Evolutionary conservation across 352 stramenopile genomes (phyloP), one percentile per base, ranked within the genome.

Genomic region (Phytophthora colocasiae): DNA sequence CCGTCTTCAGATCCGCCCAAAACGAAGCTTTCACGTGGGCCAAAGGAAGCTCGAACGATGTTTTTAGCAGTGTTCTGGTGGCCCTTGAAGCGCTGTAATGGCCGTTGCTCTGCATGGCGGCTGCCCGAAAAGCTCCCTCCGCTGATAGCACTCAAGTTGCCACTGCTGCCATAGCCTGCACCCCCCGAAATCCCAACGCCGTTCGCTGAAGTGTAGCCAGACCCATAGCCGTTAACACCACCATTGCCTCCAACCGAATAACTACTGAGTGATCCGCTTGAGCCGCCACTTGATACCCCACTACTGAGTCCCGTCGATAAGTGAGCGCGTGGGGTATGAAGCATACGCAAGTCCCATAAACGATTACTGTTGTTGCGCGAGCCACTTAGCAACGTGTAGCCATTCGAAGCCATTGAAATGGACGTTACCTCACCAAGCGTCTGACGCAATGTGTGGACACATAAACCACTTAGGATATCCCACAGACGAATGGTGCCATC

Each of bases 1-100:
- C 86, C 89, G 49, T 97, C 89, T 56, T 97, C 87, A 0, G 89
- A 97, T 19, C 89, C 87, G 24, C 86, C 85, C 17, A 97, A 63
- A n/a, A 96, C 86, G 54, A 97, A 95, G 38, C 85, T 86, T 54
- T 97, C 87, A 8, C 86, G 80, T 2, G 89, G 89, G 8, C 89
- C 86, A 71, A 97, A 97, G 39, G 87, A 81, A 17, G 87, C 87
- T 4, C 89, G 87, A 14, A 96, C 85, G 22, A 96, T 80, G 63
- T 97, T 97, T 75, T 96, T 95, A 34, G 89, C 89, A 8, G 85
- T 97, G 58, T 96, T 97, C 66, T 96, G 87, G 51, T 97, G 89
- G 26, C 89, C 89, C 67, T 95, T 95, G 71, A 97, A 97, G 44
- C 88, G 87, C 70, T 93, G 87, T 7, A 96, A 66, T 0, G 89